Evolutionary conservation across 768 basidiomycete species (phyloP).

Genomic region (Lentinus tigrinus): DNA sequence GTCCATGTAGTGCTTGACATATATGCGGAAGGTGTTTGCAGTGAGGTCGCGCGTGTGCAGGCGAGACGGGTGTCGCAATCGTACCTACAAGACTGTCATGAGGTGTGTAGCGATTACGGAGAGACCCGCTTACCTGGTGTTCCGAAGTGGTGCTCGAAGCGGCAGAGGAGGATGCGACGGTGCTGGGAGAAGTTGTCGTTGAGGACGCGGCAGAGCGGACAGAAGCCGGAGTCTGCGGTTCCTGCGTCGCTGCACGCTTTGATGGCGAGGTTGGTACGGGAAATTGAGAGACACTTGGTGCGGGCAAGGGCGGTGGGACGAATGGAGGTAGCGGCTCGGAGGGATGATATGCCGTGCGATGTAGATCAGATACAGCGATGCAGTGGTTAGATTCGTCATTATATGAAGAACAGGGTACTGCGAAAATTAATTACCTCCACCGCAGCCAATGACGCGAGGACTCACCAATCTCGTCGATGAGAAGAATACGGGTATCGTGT

Average conservation of each 20-base stretch:
- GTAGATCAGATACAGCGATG: slow-evolving; percentile 49
- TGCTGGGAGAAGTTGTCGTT: slow-evolving; percentile 5
- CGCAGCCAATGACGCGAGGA: neutral
- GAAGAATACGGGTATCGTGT: slow-evolving; percentile 9
- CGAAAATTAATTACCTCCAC: neutral
- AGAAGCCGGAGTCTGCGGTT: slow-evolving; percentile 8
- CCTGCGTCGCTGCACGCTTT: neutral
- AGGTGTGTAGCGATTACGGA: no score
- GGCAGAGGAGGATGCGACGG: neutral
- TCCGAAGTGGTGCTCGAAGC: neutral
- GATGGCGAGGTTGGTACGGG: neutral
- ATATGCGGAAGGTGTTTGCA: slow-evolving; percentile 68
- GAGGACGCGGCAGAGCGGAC: slow-evolving; percentile 1
- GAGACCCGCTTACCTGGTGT: slow-evolving; percentile 14
- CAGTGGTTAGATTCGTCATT: slow-evolving; percentile 66
- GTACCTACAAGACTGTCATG: slow-evolving; percentile 28
- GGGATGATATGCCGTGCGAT: slow-evolving; percentile 48
- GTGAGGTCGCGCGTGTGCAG: slow-evolving; percentile 68
- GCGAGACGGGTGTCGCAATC: slow-evolving; percentile 72
- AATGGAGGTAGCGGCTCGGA: slow-evolving; percentile 43
- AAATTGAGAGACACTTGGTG: neutral
- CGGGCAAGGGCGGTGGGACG: slow-evolving; percentile 32
- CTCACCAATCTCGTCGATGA: slow-evolving; percentile 21
- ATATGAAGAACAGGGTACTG: slow-evolving; percentile 46
- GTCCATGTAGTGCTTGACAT: slow-evolving; percentile 80